Base-by-base conservation (phyloP, 1,284 basidiomycete genomes). In the Trichosporon asahii region DNA sequence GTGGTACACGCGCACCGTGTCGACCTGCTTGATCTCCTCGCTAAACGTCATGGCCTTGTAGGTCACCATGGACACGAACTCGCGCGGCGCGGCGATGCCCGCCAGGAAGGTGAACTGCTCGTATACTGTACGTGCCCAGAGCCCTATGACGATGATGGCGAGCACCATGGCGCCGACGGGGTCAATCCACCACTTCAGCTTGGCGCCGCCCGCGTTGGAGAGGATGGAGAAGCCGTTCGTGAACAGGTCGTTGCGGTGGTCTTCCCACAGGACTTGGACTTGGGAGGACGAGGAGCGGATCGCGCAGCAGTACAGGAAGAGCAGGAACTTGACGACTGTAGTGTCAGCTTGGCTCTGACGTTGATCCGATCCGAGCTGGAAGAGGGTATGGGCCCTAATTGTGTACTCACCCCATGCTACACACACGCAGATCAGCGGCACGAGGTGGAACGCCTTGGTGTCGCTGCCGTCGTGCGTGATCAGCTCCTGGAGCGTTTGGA, bases 1-100 rank as follows among this genome's bases (percentile, higher is more conserved):
- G 83, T 94, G 92, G 77, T 95, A 95, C 33, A 93, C 92, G 70
- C 92, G 87, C 67, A 94, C 92, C 4, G 92, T 94, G 79, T 98
- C 95, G 55, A 98, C 87, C 78, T 91, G 89, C 71, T 91, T 87
- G 72, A 98, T 97, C 57, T 92, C 90, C 40, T 90, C 87, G 76
- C 88, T 91, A 83, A 95, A 98, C 2, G 93, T 95, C 83, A 90
- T 88, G 2, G 91, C 90, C 77, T 97, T 98, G 88, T 98, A 98
- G 68, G 91, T 92, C 80, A 98, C 87, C 53, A 97, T 88, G 79
- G 94, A 92, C 70, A 95, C 83, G 80, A 97, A 97, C 29, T 97
- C 93, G 73, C 91, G 89, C 6, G 94, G 91, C 2, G 96, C 96
- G 1, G 93, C 91, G 82, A 91, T 93, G 60, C 96, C 96, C 0